phyloP scores from a whole-genome alignment of 2,329 filamentous ascomycete genomes.

The Alternaria viburni region DNA sequence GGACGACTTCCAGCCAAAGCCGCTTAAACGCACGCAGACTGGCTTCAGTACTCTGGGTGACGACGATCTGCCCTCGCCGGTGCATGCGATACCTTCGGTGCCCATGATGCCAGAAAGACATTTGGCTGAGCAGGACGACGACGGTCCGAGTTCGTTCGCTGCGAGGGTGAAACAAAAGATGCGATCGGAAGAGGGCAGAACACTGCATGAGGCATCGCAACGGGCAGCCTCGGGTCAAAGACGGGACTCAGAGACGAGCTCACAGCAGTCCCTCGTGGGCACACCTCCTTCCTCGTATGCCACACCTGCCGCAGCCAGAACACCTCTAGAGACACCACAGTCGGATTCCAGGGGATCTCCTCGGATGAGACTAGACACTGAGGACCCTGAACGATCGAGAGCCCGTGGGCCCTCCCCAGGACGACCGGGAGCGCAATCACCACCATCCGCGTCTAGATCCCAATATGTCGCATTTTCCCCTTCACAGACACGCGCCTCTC shows the following conservation, averaged over 20 bases:
- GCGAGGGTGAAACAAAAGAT: constrained; percentile 57
- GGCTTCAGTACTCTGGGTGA: constrained; percentile 48
- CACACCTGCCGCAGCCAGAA: constrained; percentile 22
- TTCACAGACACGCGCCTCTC: constrained; percentile 29
- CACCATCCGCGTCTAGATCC: constrained; percentile 32
- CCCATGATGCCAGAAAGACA: constrained; percentile 39
- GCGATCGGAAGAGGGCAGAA: constrained; percentile 59
- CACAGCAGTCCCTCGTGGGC: constrained; percentile 25
- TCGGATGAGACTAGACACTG: constrained; percentile 21
- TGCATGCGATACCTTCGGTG: constrained; percentile 51
- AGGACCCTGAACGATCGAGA: constrained; percentile 41
- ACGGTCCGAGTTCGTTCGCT: constrained; percentile 53
- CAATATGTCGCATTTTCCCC: constrained; percentile 35
- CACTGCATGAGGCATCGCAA: constrained; percentile 54
- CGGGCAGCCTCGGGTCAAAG: constrained; percentile 27
- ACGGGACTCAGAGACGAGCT: constrained; percentile 42
- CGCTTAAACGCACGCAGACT: constrained; percentile 65
- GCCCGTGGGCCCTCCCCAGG: constrained; percentile 39
- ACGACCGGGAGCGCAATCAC: constrained; percentile 8
- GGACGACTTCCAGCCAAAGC: constrained; percentile 60
- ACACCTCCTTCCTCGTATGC: constrained; percentile 34
- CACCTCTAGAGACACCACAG: constrained; percentile 27
- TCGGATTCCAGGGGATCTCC: constrained; percentile 20
- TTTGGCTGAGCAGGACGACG: constrained; percentile 23
- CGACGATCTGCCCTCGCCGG: constrained; percentile 44